Base-by-base conservation (phyloP, 2,329 filamentous ascomycete genomes). In the Botrytis elliptica region DNA sequence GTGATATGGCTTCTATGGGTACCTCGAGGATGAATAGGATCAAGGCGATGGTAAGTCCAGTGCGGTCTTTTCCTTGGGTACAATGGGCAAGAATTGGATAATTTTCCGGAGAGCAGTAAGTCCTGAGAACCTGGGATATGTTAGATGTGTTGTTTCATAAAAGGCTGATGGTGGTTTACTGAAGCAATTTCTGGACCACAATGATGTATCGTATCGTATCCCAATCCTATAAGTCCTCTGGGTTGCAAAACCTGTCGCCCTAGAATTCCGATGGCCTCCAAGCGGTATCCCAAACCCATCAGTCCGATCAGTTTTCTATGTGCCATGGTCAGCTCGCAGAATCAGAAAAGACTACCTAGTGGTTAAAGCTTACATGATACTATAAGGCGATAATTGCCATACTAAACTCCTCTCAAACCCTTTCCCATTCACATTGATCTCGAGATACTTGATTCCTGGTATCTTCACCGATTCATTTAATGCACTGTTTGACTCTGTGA, bases 61-160 rank as follows among this genome's bases (percentile, higher is more conserved):
- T 94, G 3, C 94, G 88, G 80, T 97, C 94, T 81, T 97, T 97
- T 74, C 94, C 94, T 79, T 97, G 93, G 0, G 94, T 96, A 82
- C 94, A 97, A 82, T 97, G 93, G 3, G 96, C 84, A 12, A 97
- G 80, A 1, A 90, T 82, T 0, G 94, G 93, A 76, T 90, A 89
- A 25, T 85, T 85, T 0, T 81, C 77, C 3, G 84, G 80, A 1
- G 85, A 81, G 16, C 85, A 82, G 38, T 89, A 81, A 10, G 88
- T 81, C 12, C 84, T 82, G 55, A 90, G 86, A 42, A 87, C 83
- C 78, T 85, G 72, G 25, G 18, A 75, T 49, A 46, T 38, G 33
- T 60, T 59, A 60, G 74, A 57, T 20, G 3, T 18, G 8, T 25
- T n/a, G 22, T 33, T 3, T 14, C 8, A 33, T 33, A 18, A 42